Evolutionary conservation across 305 asterid genomes (phyloP).

Genomic region (Fraxinus angustifolia): DNA sequence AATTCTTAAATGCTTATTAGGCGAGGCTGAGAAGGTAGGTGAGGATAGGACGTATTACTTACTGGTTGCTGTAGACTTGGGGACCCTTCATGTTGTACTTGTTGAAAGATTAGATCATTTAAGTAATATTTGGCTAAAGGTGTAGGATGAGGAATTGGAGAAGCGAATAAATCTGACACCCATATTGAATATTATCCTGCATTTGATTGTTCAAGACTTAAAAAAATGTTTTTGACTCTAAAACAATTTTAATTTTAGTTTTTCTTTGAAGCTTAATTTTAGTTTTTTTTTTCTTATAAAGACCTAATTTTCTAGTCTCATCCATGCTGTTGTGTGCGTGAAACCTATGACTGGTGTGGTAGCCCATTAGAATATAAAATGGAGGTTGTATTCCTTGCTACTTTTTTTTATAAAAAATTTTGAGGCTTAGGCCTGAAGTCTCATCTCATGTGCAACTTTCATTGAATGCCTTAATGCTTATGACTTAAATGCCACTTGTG

Average conservation of each 20-base stretch:
- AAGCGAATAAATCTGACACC: not conserved
- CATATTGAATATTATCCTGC: not conserved
- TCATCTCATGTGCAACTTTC: not conserved
- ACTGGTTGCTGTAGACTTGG: not conserved
- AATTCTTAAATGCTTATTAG: not conserved
- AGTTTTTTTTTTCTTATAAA: not conserved
- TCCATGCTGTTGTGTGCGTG: not conserved
- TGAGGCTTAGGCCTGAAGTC: not conserved
- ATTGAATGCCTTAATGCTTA: not conserved
- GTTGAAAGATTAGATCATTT: not conserved
- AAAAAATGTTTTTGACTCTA: not conserved
- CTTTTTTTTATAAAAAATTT: not conserved
- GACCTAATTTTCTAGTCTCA: not conserved
- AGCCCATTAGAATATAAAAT: not conserved
- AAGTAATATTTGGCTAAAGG: not conserved
- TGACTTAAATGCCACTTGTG: not conserved
- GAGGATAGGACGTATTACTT: not conserved
- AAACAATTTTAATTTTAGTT: not conserved
- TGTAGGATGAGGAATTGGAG: not conserved
- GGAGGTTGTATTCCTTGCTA: not conserved
- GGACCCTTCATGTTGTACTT: not conserved
- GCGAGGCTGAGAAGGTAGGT: not conserved
- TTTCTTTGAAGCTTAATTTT: not conserved
- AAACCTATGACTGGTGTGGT: not conserved
- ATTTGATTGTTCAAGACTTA: not conserved